phyloP scores from a whole-genome alignment of 441 rosid genomes.

The Melastoma candidum region DNA sequence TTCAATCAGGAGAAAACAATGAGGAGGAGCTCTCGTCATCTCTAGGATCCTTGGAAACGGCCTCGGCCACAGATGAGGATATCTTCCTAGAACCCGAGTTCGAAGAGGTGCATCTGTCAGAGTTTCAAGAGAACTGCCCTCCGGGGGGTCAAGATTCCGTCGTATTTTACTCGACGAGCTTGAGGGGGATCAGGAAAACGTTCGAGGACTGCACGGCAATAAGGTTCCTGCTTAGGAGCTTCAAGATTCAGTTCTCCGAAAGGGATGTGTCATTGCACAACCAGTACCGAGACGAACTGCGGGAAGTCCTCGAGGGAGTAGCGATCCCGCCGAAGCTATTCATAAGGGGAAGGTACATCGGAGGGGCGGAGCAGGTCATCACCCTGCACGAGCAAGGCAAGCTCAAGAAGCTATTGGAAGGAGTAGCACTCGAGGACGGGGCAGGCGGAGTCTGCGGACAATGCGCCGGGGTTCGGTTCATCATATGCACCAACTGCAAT shows the following conservation, averaged over 20 bases:
- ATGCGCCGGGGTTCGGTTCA: slow-evolving; percentile 50
- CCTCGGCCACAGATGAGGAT: slow-evolving; percentile 10
- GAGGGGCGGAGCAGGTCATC: slow-evolving; percentile 79
- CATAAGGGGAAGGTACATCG: slow-evolving; percentile 67
- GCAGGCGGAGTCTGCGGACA: slow-evolving; percentile 30
- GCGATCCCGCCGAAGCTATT: slow-evolving; percentile 73
- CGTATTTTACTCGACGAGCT: slow-evolving; percentile 68
- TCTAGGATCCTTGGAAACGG: slow-evolving; percentile 9
- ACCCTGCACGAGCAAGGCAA: slow-evolving; percentile 70
- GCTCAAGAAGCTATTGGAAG: slow-evolving; percentile 62
- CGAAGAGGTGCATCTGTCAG: slow-evolving; percentile 22
- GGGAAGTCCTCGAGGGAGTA: slow-evolving; percentile 39
- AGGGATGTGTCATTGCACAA: slow-evolving; percentile 75
- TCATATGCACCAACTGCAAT: slow-evolving; percentile 57
- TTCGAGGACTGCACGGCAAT: slow-evolving; percentile 58
- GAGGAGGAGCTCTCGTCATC: slow-evolving; percentile 15
- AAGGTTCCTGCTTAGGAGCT: slow-evolving; percentile 52
- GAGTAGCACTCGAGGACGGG: slow-evolving; percentile 25
- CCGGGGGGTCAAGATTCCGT: slow-evolving; percentile 60
- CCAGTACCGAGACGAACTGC: slow-evolving; percentile 66
- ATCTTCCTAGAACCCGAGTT: slow-evolving; percentile 14
- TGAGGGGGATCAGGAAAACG: slow-evolving; percentile 75
- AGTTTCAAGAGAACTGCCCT: slow-evolving; percentile 49
- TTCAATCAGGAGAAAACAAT: slow-evolving; percentile 7
- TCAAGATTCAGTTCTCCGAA: slow-evolving; percentile 40